Conservation (phyloP, 768 basidiomycete genomes). For the Podaxis pistillaris region DNA sequence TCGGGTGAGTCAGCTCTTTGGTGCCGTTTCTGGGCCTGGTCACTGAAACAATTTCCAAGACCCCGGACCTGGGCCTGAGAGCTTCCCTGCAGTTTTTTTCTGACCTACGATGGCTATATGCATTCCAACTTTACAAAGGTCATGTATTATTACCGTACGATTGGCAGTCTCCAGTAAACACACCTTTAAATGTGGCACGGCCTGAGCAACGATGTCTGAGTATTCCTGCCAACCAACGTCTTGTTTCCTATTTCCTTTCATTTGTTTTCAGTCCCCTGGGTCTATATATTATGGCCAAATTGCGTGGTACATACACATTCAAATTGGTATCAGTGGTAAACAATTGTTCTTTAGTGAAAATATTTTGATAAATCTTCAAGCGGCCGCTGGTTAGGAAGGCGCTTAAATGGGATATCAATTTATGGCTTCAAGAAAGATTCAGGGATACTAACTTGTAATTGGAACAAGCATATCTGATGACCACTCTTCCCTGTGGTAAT, state of each 20-base stretch:
- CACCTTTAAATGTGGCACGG: not conserved
- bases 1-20: slow-evolving; percentile 18
- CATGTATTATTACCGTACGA: not conserved
- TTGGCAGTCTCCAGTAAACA: not conserved
- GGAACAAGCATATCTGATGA: slow-evolving; percentile 14
- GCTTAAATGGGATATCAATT: not conserved
- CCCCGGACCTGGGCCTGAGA: slow-evolving; percentile 23
- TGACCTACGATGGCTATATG: not conserved
- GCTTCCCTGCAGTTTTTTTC: not conserved
- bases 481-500: slow-evolving; percentile 13
- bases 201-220: not conserved
- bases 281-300: too few relatives aligned
- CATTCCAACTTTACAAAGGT: not conserved
- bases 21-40: not conserved
- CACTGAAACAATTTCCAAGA: slow-evolving; percentile 9
- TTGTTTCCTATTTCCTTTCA: too few relatives aligned
- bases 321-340: not conserved
- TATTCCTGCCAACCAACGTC: too few relatives aligned
- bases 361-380: not conserved
- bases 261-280: too few relatives aligned
- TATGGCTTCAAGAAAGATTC: not conserved
- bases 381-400: slow-evolving; percentile 4
- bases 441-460: slow-evolving; percentile 13
- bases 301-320: not conserved
- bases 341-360: not conserved